These are phyloP conservation scores for Tubosaeta sp. DNA, from an alignment of 768 basidiomycete species.

Conservation along the genomic window DNA sequence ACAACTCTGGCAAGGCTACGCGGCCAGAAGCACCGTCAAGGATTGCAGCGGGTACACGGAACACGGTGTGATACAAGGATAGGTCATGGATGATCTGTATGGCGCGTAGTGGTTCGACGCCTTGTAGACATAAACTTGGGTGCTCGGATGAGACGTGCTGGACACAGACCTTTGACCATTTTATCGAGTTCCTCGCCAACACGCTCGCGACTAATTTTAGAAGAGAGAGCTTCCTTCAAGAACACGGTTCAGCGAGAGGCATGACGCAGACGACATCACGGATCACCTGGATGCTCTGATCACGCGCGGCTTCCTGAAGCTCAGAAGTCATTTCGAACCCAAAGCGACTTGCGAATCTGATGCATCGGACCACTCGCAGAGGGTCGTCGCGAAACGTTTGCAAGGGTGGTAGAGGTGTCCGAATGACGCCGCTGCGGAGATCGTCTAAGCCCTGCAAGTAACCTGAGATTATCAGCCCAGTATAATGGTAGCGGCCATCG, in stretches of 20 bases:
- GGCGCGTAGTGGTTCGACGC: constrained; percentile 67
- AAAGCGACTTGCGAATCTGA: constrained; percentile 89
- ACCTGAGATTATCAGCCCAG: constrained; percentile 8
- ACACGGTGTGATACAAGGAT: constrained; percentile 64
- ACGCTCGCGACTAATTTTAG: constrained; percentile 87
- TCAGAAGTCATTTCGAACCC: constrained; percentile 75
- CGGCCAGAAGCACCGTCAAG: constrained; percentile 41
- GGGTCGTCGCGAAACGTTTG: constrained; percentile 96
- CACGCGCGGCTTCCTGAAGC: constrained; percentile 56
- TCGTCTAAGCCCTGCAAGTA: constrained; percentile 75
- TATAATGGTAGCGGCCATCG: background rate
- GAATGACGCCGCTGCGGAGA: constrained; percentile 68
- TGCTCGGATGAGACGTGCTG: background rate
- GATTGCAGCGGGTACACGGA: constrained; percentile 49
- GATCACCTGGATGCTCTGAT: constrained; percentile 59
- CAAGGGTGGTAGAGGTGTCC: constrained; percentile 82
- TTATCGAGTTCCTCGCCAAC: constrained; percentile 91
- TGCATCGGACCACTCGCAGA: constrained; percentile 81
- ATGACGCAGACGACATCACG: background rate
- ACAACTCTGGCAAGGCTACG: constrained; percentile 36
- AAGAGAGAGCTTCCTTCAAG: constrained; percentile 55
- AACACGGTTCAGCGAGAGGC: background rate
- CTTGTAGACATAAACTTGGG: constrained; percentile 36
- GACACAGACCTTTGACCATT: constrained; percentile 77
- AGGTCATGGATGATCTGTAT: constrained; percentile 73